Conservation (phyloP, 1,284 basidiomycete genomes). For the Boletus sp. region DNA sequence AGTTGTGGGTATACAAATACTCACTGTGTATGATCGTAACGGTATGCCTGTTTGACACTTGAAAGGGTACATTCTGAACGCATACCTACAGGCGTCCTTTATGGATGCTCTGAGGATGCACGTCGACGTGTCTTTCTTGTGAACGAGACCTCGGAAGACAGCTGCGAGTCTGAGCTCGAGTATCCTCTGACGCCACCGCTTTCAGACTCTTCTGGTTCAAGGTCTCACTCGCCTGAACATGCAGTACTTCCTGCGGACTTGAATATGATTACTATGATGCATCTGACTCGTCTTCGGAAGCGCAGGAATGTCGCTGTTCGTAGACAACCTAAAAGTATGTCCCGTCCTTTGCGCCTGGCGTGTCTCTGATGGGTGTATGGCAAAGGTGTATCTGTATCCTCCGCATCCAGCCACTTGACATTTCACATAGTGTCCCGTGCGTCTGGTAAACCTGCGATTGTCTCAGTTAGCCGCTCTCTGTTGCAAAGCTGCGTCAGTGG, state of each 20-base stretch:
- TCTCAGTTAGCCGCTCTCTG: slow-evolving; percentile 40
- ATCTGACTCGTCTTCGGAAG: slow-evolving; percentile 13
- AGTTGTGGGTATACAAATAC: slow-evolving; percentile 48
- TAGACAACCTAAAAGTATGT: slow-evolving; percentile 24
- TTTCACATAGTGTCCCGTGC: slow-evolving; percentile 45
- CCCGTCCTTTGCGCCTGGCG: background rate
- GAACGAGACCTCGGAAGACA: slow-evolving; percentile 35
- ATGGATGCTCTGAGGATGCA: slow-evolving; percentile 40
- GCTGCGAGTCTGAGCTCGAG: slow-evolving; percentile 50
- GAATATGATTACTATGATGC: slow-evolving; percentile 38
- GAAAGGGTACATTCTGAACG: slow-evolving; percentile 5
- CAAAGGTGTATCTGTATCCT: slow-evolving; percentile 11
- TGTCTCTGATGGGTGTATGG: slow-evolving; percentile 13
- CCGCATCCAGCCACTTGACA: slow-evolving; percentile 28
- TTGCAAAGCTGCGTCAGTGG: slow-evolving; percentile 14
- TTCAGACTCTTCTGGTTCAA: slow-evolving; percentile 63
- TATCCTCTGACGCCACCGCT: slow-evolving; percentile 70
- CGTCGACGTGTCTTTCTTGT: slow-evolving; percentile 34
- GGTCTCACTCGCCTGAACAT: slow-evolving; percentile 51
- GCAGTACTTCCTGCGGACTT: slow-evolving; percentile 29
- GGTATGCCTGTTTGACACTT: slow-evolving; percentile 42
- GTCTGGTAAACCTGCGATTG: slow-evolving; percentile 51
- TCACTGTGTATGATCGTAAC: slow-evolving; percentile 67
- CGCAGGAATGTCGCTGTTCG: slow-evolving; percentile 28
- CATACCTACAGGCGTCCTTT: slow-evolving; percentile 43